Conservation (phyloP, 1,139 yeast species). For the Kodamaea arcana region DNA sequence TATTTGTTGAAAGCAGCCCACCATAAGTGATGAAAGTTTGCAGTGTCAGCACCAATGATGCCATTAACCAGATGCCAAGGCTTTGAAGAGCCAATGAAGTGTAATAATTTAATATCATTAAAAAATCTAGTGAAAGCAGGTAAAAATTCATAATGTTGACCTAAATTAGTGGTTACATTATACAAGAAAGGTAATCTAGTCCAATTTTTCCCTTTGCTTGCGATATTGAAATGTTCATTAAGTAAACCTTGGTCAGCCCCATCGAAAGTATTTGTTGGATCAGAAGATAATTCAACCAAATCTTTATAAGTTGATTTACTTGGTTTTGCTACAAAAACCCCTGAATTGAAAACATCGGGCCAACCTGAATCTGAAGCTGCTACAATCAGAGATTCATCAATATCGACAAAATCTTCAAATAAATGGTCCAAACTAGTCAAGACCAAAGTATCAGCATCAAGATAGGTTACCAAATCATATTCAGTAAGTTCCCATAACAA, state of each 20-base stretch:
- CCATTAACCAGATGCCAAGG: slow-evolving; percentile 23
- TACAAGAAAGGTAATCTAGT: slow-evolving; percentile 25
- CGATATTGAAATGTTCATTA: slow-evolving; percentile 24
- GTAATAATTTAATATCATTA: slow-evolving; percentile 25
- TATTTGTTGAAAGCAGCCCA: slow-evolving; percentile 31
- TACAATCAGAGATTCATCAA: slow-evolving; percentile 16
- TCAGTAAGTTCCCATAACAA: slow-evolving; percentile 25
- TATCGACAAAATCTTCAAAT: slow-evolving; percentile 16
- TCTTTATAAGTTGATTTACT: slow-evolving; percentile 14
- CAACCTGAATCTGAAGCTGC: slow-evolving; percentile 36
- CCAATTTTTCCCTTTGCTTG: slow-evolving; percentile 20
- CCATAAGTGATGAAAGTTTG: slow-evolving; percentile 31
- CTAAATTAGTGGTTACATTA: slow-evolving; percentile 28
- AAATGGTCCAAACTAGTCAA: slow-evolving; percentile 22
- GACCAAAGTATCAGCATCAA: slow-evolving; percentile 30
- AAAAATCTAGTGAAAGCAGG: slow-evolving; percentile 30
- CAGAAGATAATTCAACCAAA: slow-evolving; percentile 15
- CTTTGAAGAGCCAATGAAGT: slow-evolving; percentile 26
- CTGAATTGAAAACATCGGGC: slow-evolving; percentile 36
- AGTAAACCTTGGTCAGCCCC: slow-evolving; percentile 35
- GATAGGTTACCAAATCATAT: slow-evolving; percentile 23
- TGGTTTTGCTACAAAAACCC: slow-evolving; percentile 29
- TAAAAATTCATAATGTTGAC: slow-evolving; percentile 26
- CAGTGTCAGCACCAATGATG: slow-evolving; percentile 13
- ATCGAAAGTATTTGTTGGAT: slow-evolving; percentile 21